Conservation (phyloP, 2,329 filamentous ascomycete species). For the Arthrinium puccinioides region DNA sequence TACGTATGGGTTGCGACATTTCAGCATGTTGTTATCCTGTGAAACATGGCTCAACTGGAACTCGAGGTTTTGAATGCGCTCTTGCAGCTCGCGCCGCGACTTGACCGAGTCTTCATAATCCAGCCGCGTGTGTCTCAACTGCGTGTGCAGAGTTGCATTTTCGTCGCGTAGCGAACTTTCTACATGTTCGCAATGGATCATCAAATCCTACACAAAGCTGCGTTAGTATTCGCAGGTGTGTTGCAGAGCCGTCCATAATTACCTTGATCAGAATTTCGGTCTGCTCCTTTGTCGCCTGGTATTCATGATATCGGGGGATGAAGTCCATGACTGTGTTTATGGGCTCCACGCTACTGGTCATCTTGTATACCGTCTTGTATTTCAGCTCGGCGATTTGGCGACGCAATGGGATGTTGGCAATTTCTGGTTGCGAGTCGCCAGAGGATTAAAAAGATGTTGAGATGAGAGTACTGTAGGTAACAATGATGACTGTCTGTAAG, state of each 20-base stretch:
- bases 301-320: constrained; percentile 35
- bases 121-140: constrained; percentile 36
- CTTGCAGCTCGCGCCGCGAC: constrained; percentile 42
- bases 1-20: constrained; percentile 53
- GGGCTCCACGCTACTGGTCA: constrained; percentile 14
- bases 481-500: no score
- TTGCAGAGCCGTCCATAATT: constrained; percentile 10
- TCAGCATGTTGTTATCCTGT: constrained; percentile 27
- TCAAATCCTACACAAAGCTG: constrained; percentile 31
- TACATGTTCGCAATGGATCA: constrained; percentile 35
- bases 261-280: constrained; percentile 42
- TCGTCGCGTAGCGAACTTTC: constrained; percentile 36
- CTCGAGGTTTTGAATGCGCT: constrained; percentile 34
- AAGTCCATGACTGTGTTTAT: constrained; percentile 43
- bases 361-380: constrained; percentile 2
- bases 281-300: constrained; percentile 32
- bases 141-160: constrained; percentile 31
- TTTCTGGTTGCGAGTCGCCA: no score
- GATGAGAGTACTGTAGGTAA: no score
- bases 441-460: no score
- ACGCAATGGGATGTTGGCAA: no score
- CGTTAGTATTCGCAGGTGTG: not conserved
- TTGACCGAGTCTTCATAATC: constrained; percentile 43
- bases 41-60: constrained; percentile 24
- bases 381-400: no score